A percentile compares a stretch with the other conserved stretches of the same genome.
phyloP scores from a whole-genome alignment of 805 yeast species.

The Candida corydali region DNA sequence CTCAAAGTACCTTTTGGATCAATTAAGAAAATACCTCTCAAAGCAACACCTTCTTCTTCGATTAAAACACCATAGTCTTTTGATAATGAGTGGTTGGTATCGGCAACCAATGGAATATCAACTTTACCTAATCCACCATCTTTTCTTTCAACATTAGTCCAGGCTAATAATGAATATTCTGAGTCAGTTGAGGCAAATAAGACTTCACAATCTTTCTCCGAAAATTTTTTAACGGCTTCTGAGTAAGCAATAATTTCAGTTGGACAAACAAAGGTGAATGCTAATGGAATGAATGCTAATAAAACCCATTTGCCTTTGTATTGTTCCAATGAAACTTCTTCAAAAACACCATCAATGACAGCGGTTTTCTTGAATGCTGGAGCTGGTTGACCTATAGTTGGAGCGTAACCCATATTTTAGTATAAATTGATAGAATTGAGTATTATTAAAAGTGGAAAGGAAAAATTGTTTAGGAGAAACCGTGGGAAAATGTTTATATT shows the following conservation, averaged over 20 bases:
- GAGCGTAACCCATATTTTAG: constrained; percentile 57
- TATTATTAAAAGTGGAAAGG: no score
- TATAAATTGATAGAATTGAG: no score
- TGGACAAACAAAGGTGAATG: constrained; percentile 99
- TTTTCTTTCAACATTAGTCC: constrained; percentile 95
- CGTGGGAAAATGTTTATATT: neutral
- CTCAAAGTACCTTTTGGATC: constrained; percentile 94
- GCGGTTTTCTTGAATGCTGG: constrained; percentile 96
- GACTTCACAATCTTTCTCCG: constrained; percentile 81
- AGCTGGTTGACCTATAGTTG: constrained; percentile 91
- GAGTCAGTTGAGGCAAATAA: constrained; percentile 98
- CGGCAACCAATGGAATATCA: constrained; percentile 91
- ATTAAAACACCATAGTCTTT: constrained; percentile 96
- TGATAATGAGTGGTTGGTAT: constrained; percentile 92
- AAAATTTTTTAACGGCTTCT: constrained; percentile 87
- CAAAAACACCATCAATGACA: constrained; percentile 93
- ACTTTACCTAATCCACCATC: constrained; percentile 98
- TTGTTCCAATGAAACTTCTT: constrained; percentile 90
- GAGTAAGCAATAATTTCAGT: constrained; percentile 99
- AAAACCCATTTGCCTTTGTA: constrained; percentile 98
- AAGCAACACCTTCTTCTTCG: constrained; percentile 94
- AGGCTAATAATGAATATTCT: constrained; percentile 93
- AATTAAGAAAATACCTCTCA: constrained; percentile 97
- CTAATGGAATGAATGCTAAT: constrained; percentile 95
- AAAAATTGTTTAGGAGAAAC: constrained; percentile 1